Percentiles rank a stretch among this genome's conserved stretches.
These are phyloP conservation scores for Eucalyptus curtisii DNA, from an alignment of 345 rosid genomes.

Conservation along the genomic window DNA sequence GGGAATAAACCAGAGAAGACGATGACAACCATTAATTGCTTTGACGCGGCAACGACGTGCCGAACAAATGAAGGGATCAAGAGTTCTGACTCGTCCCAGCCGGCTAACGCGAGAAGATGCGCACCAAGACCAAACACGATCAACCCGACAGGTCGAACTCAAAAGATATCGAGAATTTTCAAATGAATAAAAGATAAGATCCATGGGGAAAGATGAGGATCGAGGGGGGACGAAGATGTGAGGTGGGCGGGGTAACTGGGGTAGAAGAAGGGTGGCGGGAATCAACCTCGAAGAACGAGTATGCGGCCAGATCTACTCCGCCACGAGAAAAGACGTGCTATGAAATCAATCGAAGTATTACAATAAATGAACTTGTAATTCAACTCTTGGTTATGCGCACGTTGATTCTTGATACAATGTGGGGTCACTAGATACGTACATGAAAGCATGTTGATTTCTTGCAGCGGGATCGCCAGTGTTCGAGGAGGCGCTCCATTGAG, in stretches of 20 bases:
- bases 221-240: no score
- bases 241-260: no score
- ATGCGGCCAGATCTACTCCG: not conserved
- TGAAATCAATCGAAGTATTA: not conserved
- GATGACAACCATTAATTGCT: no score
- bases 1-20: no score
- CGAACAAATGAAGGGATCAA: not conserved
- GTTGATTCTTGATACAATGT: not conserved
- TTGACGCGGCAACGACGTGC: not conserved
- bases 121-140: not conserved
- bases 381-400: not conserved
- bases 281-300: not conserved
- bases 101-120: not conserved
- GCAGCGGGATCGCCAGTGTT: not conserved
- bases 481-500: not conserved
- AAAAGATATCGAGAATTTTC: not conserved
- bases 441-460: not conserved
- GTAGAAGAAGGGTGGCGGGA: no score
- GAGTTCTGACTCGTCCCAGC: not conserved
- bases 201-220: not conserved
- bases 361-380: not conserved
- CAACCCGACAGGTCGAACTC: not conserved
- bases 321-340: not conserved
- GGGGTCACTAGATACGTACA: not conserved
- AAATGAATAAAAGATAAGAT: not conserved